These are phyloP conservation scores for Tephrocybe sp. DNA, from an alignment of 768 basidiomycete genomes.

Conservation along the genomic window DNA sequence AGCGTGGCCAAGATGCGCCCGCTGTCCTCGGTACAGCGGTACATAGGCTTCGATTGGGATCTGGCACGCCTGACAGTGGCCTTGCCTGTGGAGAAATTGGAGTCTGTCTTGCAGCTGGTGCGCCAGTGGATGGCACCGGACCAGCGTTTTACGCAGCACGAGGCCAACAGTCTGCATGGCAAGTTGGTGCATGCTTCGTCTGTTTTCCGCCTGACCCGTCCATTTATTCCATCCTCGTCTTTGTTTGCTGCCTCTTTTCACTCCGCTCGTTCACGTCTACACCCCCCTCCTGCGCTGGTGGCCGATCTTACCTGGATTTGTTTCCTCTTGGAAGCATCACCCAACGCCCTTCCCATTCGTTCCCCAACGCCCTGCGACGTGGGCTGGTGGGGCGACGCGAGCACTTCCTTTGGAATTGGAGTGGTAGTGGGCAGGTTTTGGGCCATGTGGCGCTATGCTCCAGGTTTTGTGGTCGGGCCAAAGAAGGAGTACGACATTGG, in stretches of 20 bases:
- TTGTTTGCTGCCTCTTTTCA: not conserved
- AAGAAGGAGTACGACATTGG: constrained; percentile 27
- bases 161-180: constrained; percentile 17
- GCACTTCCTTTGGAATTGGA: constrained; percentile 33
- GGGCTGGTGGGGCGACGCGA: constrained; percentile 34
- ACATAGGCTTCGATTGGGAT: constrained; percentile 37
- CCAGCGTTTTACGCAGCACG: constrained; percentile 7
- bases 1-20: constrained; percentile 21
- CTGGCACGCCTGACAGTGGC: constrained; percentile 20
- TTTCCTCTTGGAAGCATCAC: constrained; percentile 9
- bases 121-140: constrained; percentile 1
- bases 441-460: constrained; percentile 29
- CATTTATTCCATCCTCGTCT: not conserved
- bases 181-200: constrained; percentile 22
- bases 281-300: constrained; percentile 22
- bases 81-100: constrained; percentile 24
- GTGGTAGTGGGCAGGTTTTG: constrained; percentile 25
- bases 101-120: not conserved
- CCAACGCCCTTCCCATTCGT: constrained; percentile 18
- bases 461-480: constrained; percentile 20
- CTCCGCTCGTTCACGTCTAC: not conserved
- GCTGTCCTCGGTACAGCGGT: constrained; percentile 22
- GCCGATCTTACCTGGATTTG: constrained; percentile 25
- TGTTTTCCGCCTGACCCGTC: constrained; percentile 1
- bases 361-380: constrained; percentile 19